Base-by-base conservation (phyloP, 768 basidiomycete species). In the Psilocybe cubensis region DNA sequence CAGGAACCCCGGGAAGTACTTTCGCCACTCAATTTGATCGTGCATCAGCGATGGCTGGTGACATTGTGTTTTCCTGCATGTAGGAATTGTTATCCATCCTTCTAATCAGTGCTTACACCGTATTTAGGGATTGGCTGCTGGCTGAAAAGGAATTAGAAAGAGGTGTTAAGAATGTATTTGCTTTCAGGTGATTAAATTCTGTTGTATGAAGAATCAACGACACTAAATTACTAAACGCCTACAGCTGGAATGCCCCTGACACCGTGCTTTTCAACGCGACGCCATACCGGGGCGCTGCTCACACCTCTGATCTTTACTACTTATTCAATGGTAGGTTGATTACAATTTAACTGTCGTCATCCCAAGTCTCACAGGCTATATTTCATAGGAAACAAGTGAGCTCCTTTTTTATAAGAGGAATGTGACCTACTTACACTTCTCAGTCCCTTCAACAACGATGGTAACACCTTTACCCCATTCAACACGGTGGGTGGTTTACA, bases 161-260 rank as follows among this genome's bases (percentile, higher is more conserved):
- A 43, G 71, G 70, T 10, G 67, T 67, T 1, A 63, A 73, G 12
- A 73, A 74, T 48, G 68, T 74, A 1, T 79, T 67, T 59, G 60
- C 69, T 14, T 79, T 55, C 54, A 72, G 73, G 77, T 76, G 29
- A 46, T 66, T 48, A 24, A 1, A 10, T 6, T 21, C 14, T 4
- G 23, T n/a, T 27, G n/a, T n/a, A n/a, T n/a, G n/a, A n/a, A n/a
- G n/a, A n/a, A n/a, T n/a, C n/a, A n/a, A n/a, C n/a, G n/a, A n/a
- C n/a, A n/a, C n/a, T n/a, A n/a, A n/a, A n/a, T n/a, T n/a, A n/a
- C n/a, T n/a, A n/a, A n/a, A n/a, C n/a, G n/a, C n/a, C n/a, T n/a
- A n/a, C n/a, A 78, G 78, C 25, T 80, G 78, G 74, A 74, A 80
- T 62, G 73, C 77, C 14, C 75, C 79, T 18, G 72, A 79, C 58